Evolutionary conservation across 2,329 filamentous ascomycete species (phyloP), one percentile per base, ranked within the genome.

Genomic region (Beauveria sp.): DNA sequence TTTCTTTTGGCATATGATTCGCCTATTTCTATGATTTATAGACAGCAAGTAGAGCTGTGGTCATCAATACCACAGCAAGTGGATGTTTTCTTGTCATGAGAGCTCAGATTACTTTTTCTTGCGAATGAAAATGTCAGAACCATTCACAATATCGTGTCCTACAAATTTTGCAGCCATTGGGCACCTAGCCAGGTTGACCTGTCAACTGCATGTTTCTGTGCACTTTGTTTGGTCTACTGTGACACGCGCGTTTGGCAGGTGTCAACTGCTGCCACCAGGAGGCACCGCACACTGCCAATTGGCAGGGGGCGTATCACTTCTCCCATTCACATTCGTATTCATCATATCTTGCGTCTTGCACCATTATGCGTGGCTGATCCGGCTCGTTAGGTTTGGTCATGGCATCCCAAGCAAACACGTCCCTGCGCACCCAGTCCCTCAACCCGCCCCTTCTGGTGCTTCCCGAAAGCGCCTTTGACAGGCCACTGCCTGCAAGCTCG

Each of bases 181-280:
- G 31, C 34, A 51, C 16, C 38, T 45, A 8, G 22, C 22, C 24
- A 40, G 24, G 57, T 60, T 60, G 57, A 60, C 57, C 57, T 14
- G 57, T 60, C 57, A 60, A 60, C 57, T 52, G 57, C 55, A 40
- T 59, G 46, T 59, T 60, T 60, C 49, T 46, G 38, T 43, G 38
- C 48, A 14, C 18, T 31, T 46, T 60, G 57, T 52, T 60, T 60
- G 38, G 49, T 28, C 18, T n/a, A 3, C 31, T 49, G 28, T 40
- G n/a, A 20, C n/a, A 24, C 45, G 56, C 56, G 57, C 57, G 57
- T 60, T 60, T 60, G 57, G 57, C 57, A 60, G 57, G 57, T 42
- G 49, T 60, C 49, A 45, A 38, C 57, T 42, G 34, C 34, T 38
- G 48, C 34, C 56, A 31, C n/a, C 14, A 45, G 52, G 8, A 43